Evolutionary conservation across 73 alveolate genomes (phyloP), one percentile per base, ranked within the genome.

Genomic region (Paramecium bursaria): DNA sequence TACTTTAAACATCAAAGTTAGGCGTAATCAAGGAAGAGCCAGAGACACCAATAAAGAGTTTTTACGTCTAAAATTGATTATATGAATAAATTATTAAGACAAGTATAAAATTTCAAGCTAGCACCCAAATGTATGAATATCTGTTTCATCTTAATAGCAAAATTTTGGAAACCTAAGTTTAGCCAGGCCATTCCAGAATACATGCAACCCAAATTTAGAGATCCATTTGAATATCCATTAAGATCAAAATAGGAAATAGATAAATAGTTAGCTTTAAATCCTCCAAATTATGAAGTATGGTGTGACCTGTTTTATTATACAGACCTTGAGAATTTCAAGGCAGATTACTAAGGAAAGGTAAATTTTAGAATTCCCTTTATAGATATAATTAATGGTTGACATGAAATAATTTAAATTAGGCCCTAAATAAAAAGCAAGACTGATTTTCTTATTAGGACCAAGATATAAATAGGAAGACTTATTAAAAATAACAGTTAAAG

Each of bases 161-260:
- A 19, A 39, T 67, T 67, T 21, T 67, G 82, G 82, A 67, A 67
- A 21, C 82, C 82, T 7, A 35, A 67, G 35, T 53, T 67, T 44
- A 67, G 82, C 23, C n/a, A 67, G 27, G 82, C 82, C 2, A 67
- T 82, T 5, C 90, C 90, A 3, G 74, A 49, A 21, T 85, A 87
- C 73, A 74, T 48, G 67, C 15, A 85, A 48, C 26, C 47, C 26
- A 85, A 48, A 10, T 75, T 46, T 23, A 74, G 91, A 75, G 91
- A 85, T 49, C 91, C 91, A n/a, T 85, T 85, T 51, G 91, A 85
- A 19, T 85, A 85, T 30, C 91, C 90, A 11, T 74, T 85, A 22
- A 48, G 91, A 44, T 26, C 90, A 35, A 73, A 49, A 55, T 30
- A 46, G 15, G 90, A 85, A 50, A 74, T 85, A 6, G 50, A 73